Conservation (phyloP, 2,329 filamentous ascomycete genomes). For the Ophidiomyces ophidiicola region DNA sequence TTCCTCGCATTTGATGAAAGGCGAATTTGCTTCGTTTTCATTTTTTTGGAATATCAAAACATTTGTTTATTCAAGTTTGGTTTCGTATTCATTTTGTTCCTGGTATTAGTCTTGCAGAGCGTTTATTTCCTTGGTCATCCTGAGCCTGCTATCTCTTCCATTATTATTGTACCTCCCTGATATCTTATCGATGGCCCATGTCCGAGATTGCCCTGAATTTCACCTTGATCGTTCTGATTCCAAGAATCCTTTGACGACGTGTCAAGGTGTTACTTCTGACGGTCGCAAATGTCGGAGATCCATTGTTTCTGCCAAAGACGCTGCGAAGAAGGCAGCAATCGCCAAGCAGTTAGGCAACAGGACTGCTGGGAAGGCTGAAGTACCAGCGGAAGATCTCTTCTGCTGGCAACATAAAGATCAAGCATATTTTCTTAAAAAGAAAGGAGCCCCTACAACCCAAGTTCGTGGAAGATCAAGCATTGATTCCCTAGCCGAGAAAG, state of each 20-base stretch:
- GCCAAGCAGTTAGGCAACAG: conserved; percentile 17
- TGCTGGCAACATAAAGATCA: conserved; percentile 97
- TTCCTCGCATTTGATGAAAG: no score
- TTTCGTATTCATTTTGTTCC: no score
- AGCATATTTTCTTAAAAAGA: conserved; percentile 36
- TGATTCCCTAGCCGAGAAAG: conserved; percentile 69
- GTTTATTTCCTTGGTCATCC: no score
- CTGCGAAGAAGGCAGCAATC: conserved; percentile 1
- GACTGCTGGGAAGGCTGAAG: conserved; percentile 17
- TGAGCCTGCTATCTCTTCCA: no score
- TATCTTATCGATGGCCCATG: conserved; percentile 49
- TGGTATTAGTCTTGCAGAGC: no score
- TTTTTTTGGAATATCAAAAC: no score
- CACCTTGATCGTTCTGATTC: conserved; percentile 69
- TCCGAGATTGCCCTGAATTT: conserved; percentile 67
- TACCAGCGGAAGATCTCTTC: conserved; percentile 44
- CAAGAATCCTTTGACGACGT: conserved; percentile 70
- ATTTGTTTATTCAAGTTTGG: no score
- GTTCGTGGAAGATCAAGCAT: conserved; percentile 61
- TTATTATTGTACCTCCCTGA: no score
- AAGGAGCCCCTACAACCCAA: conserved; percentile 39
- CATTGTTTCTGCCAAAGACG: conserved; percentile 33
- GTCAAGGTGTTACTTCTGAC: conserved; percentile 69
- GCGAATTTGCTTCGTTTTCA: no score
- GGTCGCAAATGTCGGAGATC: conserved; percentile 74